A percentile compares a stretch with the other conserved stretches of the same genome.
Conservation (phyloP, 169 alveolate genomes). For the Eimeria tenella region DNA sequence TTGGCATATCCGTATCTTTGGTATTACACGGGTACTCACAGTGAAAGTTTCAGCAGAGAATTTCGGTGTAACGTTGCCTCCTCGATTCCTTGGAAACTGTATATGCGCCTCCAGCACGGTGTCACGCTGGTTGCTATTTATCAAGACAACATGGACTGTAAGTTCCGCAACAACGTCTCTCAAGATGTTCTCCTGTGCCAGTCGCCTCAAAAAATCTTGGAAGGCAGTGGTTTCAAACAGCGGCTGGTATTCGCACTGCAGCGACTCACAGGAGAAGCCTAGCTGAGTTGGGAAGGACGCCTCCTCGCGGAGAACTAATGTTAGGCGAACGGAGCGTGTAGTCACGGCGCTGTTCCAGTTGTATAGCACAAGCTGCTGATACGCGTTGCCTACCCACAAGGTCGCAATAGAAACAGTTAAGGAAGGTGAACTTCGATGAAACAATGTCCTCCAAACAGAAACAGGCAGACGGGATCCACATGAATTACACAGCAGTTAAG, state of each 20-base stretch:
- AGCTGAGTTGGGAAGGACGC: slow-evolving; percentile 3
- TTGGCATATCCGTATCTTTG: background rate
- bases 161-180: slow-evolving; percentile 27
- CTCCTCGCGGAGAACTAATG: slow-evolving; percentile 16
- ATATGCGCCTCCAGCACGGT: slow-evolving; percentile 14
- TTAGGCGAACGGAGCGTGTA: slow-evolving; percentile 41
- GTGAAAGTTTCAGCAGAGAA: background rate
- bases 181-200: slow-evolving; percentile 15
- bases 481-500: background rate
- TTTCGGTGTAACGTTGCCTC: slow-evolving; percentile 33
- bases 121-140: background rate
- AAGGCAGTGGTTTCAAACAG: slow-evolving; percentile 23
- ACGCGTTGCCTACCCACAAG: background rate
- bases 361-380: slow-evolving; percentile 33
- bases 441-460: background rate
- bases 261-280: slow-evolving; percentile 29
- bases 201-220: slow-evolving; percentile 11
- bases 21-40: slow-evolving; percentile 18
- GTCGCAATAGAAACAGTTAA: background rate
- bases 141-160: slow-evolving; percentile 13
- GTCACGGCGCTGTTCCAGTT: slow-evolving; percentile 43
- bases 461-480: no score
- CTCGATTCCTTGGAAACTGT: slow-evolving; percentile 14
- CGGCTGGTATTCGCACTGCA: slow-evolving; percentile 52
- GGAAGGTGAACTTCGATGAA: background rate